Evolutionary conservation across 2,329 filamentous ascomycete genomes (phyloP).

Genomic region (Xylaria hypoxylon): DNA sequence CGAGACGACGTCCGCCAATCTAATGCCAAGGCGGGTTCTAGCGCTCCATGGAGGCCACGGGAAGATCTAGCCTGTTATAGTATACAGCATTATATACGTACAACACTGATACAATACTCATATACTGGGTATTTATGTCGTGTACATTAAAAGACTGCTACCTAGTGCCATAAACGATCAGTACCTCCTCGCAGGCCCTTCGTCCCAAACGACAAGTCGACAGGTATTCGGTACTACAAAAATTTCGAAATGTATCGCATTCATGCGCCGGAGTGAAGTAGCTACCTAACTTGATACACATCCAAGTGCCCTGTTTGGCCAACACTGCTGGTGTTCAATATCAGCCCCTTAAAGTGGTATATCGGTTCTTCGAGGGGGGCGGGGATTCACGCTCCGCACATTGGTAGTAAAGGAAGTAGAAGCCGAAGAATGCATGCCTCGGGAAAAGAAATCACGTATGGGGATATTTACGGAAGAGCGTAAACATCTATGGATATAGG

Average conservation of each 20-base stretch:
- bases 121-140: background rate
- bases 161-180: background rate
- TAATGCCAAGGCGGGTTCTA: slow-evolving; percentile 22
- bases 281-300: background rate
- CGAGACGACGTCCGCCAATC: background rate
- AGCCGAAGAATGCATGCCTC: background rate
- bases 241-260: background rate
- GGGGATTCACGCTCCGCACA: slow-evolving; percentile 44
- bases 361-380: slow-evolving; percentile 42
- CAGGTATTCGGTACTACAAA: background rate
- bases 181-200: background rate
- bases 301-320: background rate
- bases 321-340: background rate
- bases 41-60: slow-evolving; percentile 11
- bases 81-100: background rate
- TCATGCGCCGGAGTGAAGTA: background rate
- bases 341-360: slow-evolving; percentile 19
- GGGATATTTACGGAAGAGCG: background rate
- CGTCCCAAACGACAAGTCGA: background rate
- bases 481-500: slow-evolving; percentile 11
- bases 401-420: slow-evolving; percentile 1
- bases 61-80: background rate
- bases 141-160: background rate
- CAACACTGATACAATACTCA: background rate
- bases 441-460: slow-evolving; percentile 6